phyloP scores from a whole-genome alignment of 148 eudicot genomes.

The Pharnaceum exiguum region DNA sequence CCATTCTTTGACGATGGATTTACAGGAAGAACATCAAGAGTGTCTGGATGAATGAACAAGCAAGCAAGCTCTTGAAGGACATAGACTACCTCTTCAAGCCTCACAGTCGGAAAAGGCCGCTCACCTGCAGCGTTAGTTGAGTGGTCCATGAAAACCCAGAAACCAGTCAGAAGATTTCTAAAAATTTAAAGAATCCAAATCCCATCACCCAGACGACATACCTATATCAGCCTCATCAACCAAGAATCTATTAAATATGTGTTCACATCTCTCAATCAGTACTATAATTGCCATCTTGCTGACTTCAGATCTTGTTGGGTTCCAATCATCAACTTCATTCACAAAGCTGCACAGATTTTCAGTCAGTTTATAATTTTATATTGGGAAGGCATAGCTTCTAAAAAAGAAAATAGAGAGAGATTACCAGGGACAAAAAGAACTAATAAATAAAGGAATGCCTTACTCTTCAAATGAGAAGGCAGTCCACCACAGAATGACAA shows the following conservation, averaged over 20 bases:
- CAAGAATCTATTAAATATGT: slow-evolving; percentile 67
- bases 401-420: too few species aligned
- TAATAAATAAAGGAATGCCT: too few species aligned
- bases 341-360: slow-evolving; percentile 39
- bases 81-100: slow-evolving; percentile 75
- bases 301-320: slow-evolving; percentile 53
- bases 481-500: too few species aligned
- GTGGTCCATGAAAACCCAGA: slow-evolving; percentile 1
- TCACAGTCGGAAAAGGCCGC: slow-evolving; percentile 61
- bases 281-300: slow-evolving; percentile 64
- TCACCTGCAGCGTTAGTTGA: slow-evolving; percentile 44
- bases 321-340: slow-evolving; percentile 43
- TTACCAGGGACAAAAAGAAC: too few species aligned
- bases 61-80: slow-evolving; percentile 77
- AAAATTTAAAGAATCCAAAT: too few species aligned
- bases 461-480: too few species aligned
- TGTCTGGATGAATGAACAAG: slow-evolving; percentile 61
- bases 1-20: slow-evolving; percentile 44
- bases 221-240: slow-evolving; percentile 77
- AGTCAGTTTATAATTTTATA: neutral
- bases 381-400: too few species aligned
- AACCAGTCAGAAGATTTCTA: neutral
- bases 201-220: slow-evolving; percentile 21
- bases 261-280: slow-evolving; percentile 80
- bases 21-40: slow-evolving; percentile 65